These are phyloP conservation scores for Takashimella tepidaria DNA, from an alignment of 1,284 basidiomycete genomes.

Conservation along the genomic window DNA sequence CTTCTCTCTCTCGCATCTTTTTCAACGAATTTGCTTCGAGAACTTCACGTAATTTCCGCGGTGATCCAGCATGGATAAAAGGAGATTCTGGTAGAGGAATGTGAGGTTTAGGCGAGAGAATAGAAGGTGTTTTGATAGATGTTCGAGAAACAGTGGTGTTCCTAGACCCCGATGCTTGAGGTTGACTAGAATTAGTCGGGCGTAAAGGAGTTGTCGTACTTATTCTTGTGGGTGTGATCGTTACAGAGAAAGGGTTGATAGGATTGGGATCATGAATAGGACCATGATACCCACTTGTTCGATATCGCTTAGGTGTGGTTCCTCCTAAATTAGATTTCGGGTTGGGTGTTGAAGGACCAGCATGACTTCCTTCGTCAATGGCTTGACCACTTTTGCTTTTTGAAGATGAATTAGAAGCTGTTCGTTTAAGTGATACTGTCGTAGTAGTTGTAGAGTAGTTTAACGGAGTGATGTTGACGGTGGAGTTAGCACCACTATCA, in stretches of 20 bases:
- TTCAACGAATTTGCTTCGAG: conserved; percentile 33
- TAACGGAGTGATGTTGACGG: too few relatives aligned
- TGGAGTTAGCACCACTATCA: too few relatives aligned
- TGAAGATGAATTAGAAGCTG: conserved; percentile 14
- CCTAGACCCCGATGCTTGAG: background rate
- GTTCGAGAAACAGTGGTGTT: background rate
- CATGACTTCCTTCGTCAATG: background rate
- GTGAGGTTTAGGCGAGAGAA: background rate
- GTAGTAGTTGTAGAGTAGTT: too few relatives aligned
- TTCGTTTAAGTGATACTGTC: conserved; percentile 11
- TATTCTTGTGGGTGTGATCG: conserved; percentile 19
- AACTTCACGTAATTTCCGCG: conserved; percentile 37
- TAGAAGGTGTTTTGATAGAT: background rate
- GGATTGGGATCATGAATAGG: conserved; percentile 39
- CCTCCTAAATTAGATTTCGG: background rate
- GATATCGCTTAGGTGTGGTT: conserved; percentile 1
- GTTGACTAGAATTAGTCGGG: background rate
- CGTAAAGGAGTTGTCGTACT: background rate
- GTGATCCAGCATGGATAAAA: conserved; percentile 38
- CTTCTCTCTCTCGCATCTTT: conserved; percentile 1
- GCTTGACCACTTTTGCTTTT: too few relatives aligned
- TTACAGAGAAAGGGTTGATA: conserved; percentile 34
- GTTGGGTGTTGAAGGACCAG: background rate
- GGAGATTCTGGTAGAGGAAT: conserved; percentile 18
- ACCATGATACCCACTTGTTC: conserved; percentile 24